Percentiles rank a stretch among this genome's conserved stretches.
These are phyloP conservation scores for Trichoderma sp. DNA, from an alignment of 2,329 filamentous ascomycete species.

Conservation along the genomic window DNA sequence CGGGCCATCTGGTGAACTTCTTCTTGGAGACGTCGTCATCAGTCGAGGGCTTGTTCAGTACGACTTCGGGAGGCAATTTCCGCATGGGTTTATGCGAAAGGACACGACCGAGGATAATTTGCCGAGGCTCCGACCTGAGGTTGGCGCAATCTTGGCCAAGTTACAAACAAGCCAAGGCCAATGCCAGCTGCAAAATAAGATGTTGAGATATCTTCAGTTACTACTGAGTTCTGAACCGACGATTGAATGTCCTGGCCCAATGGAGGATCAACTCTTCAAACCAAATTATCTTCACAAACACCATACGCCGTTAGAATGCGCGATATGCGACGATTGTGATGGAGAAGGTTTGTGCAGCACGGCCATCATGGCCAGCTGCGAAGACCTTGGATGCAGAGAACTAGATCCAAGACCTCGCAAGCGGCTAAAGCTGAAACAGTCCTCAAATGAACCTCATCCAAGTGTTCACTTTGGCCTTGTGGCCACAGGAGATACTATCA, in stretches of 20 bases:
- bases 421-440: accelerated
- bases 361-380: not conserved
- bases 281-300: not conserved
- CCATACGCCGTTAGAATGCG: not conserved
- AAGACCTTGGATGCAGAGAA: not conserved
- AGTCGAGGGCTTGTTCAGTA: not conserved
- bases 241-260: not conserved
- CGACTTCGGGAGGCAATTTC: not conserved
- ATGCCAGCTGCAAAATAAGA: accelerated
- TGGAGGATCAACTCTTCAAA: not conserved
- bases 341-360: not conserved
- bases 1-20: not conserved
- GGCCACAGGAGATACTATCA: conserved; percentile 34
- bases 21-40: not conserved
- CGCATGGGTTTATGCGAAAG: not conserved
- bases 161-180: not conserved
- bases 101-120: not conserved
- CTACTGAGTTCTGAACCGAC: no score
- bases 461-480: not conserved
- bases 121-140: not conserved
- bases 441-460: not conserved
- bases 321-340: accelerated
- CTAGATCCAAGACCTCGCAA: not conserved
- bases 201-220: not conserved
- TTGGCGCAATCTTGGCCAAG: not conserved